Conservation (phyloP, 23 red algal genomes). For the Gracilaria caudata region DNA sequence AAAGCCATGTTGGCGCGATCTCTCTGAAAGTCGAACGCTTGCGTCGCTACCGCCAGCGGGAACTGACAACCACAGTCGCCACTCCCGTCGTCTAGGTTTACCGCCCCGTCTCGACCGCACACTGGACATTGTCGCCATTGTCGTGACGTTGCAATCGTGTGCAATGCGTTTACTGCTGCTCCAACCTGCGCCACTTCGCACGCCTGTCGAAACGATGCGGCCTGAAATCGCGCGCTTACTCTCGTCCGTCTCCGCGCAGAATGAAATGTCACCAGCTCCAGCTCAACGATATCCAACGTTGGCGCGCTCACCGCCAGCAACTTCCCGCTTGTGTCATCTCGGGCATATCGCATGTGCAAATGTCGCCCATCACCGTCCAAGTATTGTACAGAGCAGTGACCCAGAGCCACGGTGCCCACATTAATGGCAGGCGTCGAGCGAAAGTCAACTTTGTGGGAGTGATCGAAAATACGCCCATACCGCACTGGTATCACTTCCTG, state of each 20-base stretch:
- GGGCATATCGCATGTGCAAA: slow-evolving; percentile 36
- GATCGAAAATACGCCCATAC: slow-evolving; percentile 55
- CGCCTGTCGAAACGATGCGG: slow-evolving; percentile 8
- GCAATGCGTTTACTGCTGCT: neutral
- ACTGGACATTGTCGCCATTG: slow-evolving; percentile 16
- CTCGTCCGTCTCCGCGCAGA: slow-evolving; percentile 36
- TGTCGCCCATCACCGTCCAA: slow-evolving; percentile 16
- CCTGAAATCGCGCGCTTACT: slow-evolving; percentile 26
- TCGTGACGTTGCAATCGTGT: neutral
- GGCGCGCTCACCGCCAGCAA: slow-evolving; percentile 25
- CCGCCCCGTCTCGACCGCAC: slow-evolving; percentile 5
- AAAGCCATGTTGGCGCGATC: slow-evolving; percentile 58
- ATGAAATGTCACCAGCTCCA: slow-evolving; percentile 29
- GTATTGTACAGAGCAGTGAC: slow-evolving; percentile 35
- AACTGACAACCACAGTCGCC: slow-evolving; percentile 47
- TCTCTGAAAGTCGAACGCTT: slow-evolving; percentile 54
- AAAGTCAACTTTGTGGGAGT: slow-evolving; percentile 43
- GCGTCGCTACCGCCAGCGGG: slow-evolving; percentile 37
- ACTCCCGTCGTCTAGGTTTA: slow-evolving; percentile 18
- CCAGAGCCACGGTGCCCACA: slow-evolving; percentile 38
- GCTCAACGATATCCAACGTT: slow-evolving; percentile 7
- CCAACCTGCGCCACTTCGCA: neutral
- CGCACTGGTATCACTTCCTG: slow-evolving; percentile 40
- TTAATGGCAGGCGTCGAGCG: slow-evolving; percentile 36
- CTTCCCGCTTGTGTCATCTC: slow-evolving; percentile 32